These are phyloP conservation scores for Irpex sp. DNA, from an alignment of 1,284 basidiomycete species.

Conservation along the genomic window DNA sequence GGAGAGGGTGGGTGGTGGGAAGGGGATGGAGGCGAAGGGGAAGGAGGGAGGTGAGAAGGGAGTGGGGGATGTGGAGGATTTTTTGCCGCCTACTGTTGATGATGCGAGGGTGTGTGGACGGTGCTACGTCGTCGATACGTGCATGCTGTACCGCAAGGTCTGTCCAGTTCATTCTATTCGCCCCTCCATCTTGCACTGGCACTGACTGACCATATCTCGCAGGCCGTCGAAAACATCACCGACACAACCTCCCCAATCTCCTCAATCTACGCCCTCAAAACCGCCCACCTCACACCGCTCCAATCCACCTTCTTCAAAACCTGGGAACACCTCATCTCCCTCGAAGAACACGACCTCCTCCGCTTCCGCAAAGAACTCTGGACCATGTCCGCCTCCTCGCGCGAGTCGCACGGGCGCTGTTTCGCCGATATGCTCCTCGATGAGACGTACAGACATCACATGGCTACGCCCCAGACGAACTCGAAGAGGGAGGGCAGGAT, in stretches of 20 bases:
- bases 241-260: slow-evolving; percentile 67
- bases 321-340: slow-evolving; percentile 86
- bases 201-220: too few relatives aligned
- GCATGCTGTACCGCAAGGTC: slow-evolving; percentile 93
- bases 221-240: slow-evolving; percentile 71
- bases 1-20: slow-evolving; percentile 73
- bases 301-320: slow-evolving; percentile 83
- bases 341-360: slow-evolving; percentile 87
- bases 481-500: slow-evolving; percentile 38
- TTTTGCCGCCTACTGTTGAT: slow-evolving; percentile 88
- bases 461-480: slow-evolving; percentile 19
- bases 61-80: slow-evolving; percentile 33
- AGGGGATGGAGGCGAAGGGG: slow-evolving; percentile 25
- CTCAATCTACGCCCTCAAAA: slow-evolving; percentile 76
- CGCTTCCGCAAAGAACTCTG: slow-evolving; percentile 90
- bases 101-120: slow-evolving; percentile 73
- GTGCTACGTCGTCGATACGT: slow-evolving; percentile 84
- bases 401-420: slow-evolving; percentile 80
- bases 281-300: slow-evolving; percentile 67
- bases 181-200: too few relatives aligned
- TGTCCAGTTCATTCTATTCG: slow-evolving; percentile 19
- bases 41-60: background rate
- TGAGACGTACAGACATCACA: slow-evolving; percentile 19
- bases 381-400: slow-evolving; percentile 81
- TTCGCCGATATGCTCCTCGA: slow-evolving; percentile 79